Base-by-base conservation (phyloP, 257 asterid species). In the Fraxinus cuspidata region DNA sequence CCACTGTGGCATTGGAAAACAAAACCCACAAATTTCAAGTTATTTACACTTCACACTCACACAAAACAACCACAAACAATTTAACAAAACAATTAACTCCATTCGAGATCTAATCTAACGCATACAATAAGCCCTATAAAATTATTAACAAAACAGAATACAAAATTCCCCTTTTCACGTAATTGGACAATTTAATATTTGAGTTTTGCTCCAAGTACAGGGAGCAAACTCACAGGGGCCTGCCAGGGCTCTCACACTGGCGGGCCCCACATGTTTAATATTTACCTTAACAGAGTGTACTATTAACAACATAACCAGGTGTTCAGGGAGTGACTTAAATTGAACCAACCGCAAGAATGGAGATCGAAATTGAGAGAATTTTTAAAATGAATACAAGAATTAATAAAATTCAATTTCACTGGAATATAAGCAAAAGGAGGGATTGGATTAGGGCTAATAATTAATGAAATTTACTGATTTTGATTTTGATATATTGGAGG, bases 1-100 rank as follows among this genome's bases (percentile, higher is more conserved):
- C 79, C 90, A 90, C 96, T 93, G 92, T 83, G 75, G 73, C 90
- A 87, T 85, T 73, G 77, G 79, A 72, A 80, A 74, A 79, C 77
- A 84, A 80, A 85, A 80, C 78, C 83, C 83, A 71, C 73, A 37
- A 74, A 19, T 72, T 7, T 70, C 25, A 72, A 81, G 74, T 68
- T 56, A 77, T 58, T 49, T 42, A 71, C 79, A 81, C 85, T 86
- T 44, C 84, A 60, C 37, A 76, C 79, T 37, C 80, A 77, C 74
- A 13, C n/a, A 66, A 31, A 71, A 67, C 58, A 72, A 74, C 18
- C 67, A 37, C 4, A 65, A 37, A 34, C 80, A 68, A 34, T 49
- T 16, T 32, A 37, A 49, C 2, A 23, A 72, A 78, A 80, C 7
- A 78, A 77, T n/a, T 32, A 63, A 79, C 64, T 70, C 78, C 83